Percentiles rank a stretch among this genome's conserved stretches.
phyloP scores from a whole-genome alignment of 2,329 filamentous ascomycete species.

The Curvularia hawaiiensis region DNA sequence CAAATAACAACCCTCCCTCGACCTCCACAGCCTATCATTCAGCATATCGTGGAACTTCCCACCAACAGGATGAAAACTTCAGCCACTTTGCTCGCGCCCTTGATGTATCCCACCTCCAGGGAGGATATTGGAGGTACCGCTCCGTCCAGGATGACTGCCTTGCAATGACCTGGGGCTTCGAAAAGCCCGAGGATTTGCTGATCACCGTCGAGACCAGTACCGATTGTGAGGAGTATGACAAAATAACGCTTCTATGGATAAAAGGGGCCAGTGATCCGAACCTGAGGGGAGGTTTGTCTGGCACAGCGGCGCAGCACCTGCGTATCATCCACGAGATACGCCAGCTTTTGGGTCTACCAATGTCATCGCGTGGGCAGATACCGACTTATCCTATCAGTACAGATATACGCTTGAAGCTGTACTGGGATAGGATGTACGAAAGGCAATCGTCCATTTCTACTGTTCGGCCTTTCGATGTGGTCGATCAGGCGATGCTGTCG shows the following conservation, averaged over 20 bases:
- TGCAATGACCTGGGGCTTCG: constrained; percentile 17
- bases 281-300: constrained; percentile 6
- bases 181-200: constrained; percentile 24
- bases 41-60: constrained; percentile 12
- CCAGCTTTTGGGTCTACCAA: constrained; percentile 13
- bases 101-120: constrained; percentile 5
- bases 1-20: too few species aligned
- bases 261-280: constrained; percentile 14
- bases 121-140: constrained; percentile 27
- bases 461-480: background rate
- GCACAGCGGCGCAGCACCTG: constrained; percentile 19
- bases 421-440: constrained; percentile 8
- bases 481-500: background rate
- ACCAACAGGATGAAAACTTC: constrained; percentile 16
- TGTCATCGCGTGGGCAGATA: constrained; percentile 18
- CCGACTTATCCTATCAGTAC: constrained; percentile 21
- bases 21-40: constrained; percentile 12
- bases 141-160: constrained; percentile 20
- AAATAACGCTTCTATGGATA: constrained; percentile 26
- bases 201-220: constrained; percentile 16
- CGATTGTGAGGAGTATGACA: constrained; percentile 7
- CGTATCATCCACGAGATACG: constrained; percentile 21
- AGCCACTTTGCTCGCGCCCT: constrained; percentile 10
- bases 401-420: constrained; percentile 8
- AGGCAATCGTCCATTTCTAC: background rate